Conservation (phyloP, 495 filamentous ascomycete genomes). For the Recurvomyces mirabilis region DNA sequence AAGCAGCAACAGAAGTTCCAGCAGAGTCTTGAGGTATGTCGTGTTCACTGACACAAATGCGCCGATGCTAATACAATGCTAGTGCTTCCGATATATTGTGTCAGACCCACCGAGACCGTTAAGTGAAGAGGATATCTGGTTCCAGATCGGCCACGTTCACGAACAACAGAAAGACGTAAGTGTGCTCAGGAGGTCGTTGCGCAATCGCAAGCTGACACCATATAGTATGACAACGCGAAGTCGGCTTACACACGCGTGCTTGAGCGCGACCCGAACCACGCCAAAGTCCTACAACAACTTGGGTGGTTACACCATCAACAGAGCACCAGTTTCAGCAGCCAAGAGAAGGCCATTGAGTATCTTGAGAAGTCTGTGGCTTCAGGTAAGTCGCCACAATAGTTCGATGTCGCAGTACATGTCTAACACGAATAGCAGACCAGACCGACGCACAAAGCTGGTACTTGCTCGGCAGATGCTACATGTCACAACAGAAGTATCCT, state of each 20-base stretch:
- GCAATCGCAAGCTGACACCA: constrained; percentile 19
- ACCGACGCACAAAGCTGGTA: constrained; percentile 98
- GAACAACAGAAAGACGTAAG: constrained; percentile 98
- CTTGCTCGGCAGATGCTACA: constrained; percentile 93
- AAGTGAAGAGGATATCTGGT: constrained; percentile 99
- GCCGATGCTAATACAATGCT: background rate
- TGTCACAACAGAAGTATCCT: constrained; percentile 98
- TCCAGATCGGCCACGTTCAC: constrained; percentile 98
- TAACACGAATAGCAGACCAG: constrained; percentile 52
- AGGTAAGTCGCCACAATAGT: constrained; percentile 47
- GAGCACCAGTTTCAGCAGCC: constrained; percentile 74
- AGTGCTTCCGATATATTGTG: constrained; percentile 97
- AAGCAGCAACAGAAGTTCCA: constrained; percentile 95
- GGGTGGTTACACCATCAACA: constrained; percentile 98
- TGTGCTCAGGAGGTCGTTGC: constrained; percentile 14
- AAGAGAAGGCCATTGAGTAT: constrained; percentile 94
- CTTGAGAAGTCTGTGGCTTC: constrained; percentile 93
- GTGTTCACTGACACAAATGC: no score
- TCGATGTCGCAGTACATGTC: constrained; percentile 12
- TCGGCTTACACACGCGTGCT: constrained; percentile 84
- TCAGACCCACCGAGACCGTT: constrained; percentile 82
- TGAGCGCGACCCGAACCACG: constrained; percentile 89
- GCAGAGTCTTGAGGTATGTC: constrained; percentile 72
- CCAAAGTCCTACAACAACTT: constrained; percentile 95
- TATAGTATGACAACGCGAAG: constrained; percentile 84